Conservation (phyloP, 2,329 filamentous ascomycete genomes). For the Colletotrichum sp. region DNA sequence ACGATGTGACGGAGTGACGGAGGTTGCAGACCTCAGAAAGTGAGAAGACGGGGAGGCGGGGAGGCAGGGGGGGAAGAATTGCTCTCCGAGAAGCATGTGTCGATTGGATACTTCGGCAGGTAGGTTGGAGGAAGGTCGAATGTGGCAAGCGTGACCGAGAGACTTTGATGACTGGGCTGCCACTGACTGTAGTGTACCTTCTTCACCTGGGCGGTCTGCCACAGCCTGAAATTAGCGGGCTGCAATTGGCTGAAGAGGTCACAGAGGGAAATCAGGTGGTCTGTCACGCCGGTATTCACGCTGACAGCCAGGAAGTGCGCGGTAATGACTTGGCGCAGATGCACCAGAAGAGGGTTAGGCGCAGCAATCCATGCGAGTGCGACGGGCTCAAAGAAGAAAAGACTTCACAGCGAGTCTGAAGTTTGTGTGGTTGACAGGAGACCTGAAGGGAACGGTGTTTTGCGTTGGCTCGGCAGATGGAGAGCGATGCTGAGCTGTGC, state of each 20-base stretch:
- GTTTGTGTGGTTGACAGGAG: constrained; percentile 2
- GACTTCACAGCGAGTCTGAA: constrained; percentile 7
- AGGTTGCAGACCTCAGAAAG: constrained; percentile 1
- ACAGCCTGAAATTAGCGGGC: background rate
- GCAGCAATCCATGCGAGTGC: constrained; percentile 20
- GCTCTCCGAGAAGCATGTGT: background rate
- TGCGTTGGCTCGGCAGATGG: constrained; percentile 20
- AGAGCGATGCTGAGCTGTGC: background rate
- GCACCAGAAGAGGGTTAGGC: background rate
- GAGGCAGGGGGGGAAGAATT: background rate
- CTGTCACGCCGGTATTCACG: constrained; percentile 14
- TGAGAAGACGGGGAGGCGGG: background rate
- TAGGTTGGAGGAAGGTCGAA: background rate
- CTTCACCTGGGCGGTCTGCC: background rate
- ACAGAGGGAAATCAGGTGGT: constrained; percentile 2
- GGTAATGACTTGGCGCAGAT: background rate
- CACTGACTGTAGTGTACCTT: background rate
- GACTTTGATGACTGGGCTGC: background rate
- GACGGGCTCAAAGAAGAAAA: constrained; percentile 2
- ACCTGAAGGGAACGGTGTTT: constrained; percentile 18
- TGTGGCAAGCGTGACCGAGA: constrained; percentile 8
- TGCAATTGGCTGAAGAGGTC: constrained; percentile 1
- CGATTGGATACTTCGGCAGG: constrained; percentile 8
- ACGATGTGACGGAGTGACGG: constrained; percentile 16
- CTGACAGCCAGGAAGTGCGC: background rate